These are phyloP conservation scores for Chlorella sp. DNA, from an alignment of 139 green algal genomes.

Conservation along the genomic window DNA sequence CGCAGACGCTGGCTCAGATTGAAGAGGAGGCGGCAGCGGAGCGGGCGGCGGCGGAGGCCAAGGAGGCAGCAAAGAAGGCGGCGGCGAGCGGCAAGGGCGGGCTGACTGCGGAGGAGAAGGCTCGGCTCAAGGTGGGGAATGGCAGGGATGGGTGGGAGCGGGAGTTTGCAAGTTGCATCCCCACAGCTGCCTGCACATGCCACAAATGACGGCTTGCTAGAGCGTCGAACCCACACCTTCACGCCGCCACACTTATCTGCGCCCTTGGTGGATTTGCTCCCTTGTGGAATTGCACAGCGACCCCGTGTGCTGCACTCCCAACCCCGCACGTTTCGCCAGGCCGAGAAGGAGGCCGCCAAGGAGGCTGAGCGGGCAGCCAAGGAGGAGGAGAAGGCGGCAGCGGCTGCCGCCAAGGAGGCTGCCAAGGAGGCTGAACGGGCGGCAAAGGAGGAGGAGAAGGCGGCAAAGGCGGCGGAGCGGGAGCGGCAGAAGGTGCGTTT, in stretches of 20 bases:
- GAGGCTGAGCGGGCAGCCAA: conserved; percentile 27
- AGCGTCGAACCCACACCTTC: no score
- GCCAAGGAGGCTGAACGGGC: conserved; percentile 29
- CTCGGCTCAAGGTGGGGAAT: conserved; percentile 1
- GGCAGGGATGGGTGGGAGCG: no score
- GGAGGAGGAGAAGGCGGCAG: conserved; percentile 43
- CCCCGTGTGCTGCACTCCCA: no score
- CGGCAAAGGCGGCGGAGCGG: conserved; percentile 53
- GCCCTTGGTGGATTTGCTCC: no score
- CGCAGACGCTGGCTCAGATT: conserved; percentile 16
- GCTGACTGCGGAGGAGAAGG: conserved; percentile 19
- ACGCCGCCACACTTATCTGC: no score
- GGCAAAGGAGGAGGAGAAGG: conserved; percentile 35
- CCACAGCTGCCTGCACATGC: no score
- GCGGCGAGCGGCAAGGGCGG: neutral
- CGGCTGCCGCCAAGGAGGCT: neutral
- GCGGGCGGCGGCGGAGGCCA: conserved; percentile 1
- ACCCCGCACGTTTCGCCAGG: no score
- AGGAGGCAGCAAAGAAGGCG: conserved; percentile 9
- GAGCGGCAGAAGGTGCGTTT: conserved; percentile 40
- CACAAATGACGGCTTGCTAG: no score
- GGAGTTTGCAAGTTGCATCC: no score
- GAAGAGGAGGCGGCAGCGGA: conserved; percentile 1
- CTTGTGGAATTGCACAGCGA: no score
- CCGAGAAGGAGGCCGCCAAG: conserved; percentile 9